Evolutionary conservation across 306 rosid genomes (phyloP).

Genomic region (Fagus sylvatica): DNA sequence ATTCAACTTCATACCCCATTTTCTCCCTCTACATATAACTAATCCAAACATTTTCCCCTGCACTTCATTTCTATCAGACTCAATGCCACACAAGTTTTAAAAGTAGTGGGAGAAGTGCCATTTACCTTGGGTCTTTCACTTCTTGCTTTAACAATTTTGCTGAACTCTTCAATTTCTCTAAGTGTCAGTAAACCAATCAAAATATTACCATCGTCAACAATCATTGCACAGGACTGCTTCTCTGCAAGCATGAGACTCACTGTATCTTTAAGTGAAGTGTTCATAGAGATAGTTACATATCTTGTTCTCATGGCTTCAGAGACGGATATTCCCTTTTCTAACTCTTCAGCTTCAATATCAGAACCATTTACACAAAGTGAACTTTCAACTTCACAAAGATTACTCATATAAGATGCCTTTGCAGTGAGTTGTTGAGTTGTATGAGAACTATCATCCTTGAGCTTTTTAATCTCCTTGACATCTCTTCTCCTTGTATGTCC

Average conservation of each 20-base stretch:
- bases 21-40: neutral
- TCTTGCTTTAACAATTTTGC: conserved; percentile 55
- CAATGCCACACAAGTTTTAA: neutral
- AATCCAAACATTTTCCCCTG: neutral
- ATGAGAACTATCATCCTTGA: conserved; percentile 26
- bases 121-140: conserved; percentile 63
- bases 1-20: neutral
- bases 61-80: neutral
- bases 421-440: conserved; percentile 35
- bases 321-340: conserved; percentile 54
- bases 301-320: conserved; percentile 92
- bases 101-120: neutral
- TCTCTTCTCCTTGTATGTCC: conserved; percentile 60
- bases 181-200: conserved; percentile 79
- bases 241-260: conserved; percentile 79
- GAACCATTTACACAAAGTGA: conserved; percentile 60
- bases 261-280: conserved; percentile 65
- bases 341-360: conserved; percentile 39
- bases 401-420: conserved; percentile 36
- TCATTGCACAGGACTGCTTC: conserved; percentile 87
- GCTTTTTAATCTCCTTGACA: conserved; percentile 30
- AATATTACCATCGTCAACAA: conserved; percentile 58
- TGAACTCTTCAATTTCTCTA: conserved; percentile 65
- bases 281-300: conserved; percentile 61
- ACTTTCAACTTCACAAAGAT: conserved; percentile 74